These are phyloP conservation scores for Aspergillus unguis DNA, from an alignment of 2,329 filamentous ascomycete genomes.

Conservation along the genomic window DNA sequence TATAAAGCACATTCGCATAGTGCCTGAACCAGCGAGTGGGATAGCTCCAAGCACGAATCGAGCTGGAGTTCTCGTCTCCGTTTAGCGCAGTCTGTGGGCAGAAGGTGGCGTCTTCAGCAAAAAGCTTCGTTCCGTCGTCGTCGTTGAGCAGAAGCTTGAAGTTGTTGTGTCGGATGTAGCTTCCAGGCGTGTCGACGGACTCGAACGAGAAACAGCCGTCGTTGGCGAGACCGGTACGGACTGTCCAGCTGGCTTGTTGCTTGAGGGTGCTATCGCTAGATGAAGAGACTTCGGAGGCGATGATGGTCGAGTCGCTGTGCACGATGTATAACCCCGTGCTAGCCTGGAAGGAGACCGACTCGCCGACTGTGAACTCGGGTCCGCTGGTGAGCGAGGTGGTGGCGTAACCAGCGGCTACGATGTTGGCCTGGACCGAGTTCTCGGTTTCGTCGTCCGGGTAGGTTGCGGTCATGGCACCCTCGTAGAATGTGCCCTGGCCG, in stretches of 20 bases:
- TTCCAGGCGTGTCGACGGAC: conserved; percentile 56
- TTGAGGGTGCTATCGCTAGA: conserved; percentile 51
- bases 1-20: conserved; percentile 47
- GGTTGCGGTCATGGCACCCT: conserved; percentile 62
- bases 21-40: conserved; percentile 60
- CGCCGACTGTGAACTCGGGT: conserved; percentile 47
- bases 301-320: conserved; percentile 50
- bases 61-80: conserved; percentile 44
- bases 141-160: conserved; percentile 51
- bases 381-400: conserved; percentile 48
- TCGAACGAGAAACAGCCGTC: conserved; percentile 61
- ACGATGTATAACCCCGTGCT: conserved; percentile 59
- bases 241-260: conserved; percentile 52
- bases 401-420: conserved; percentile 59
- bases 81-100: conserved; percentile 54
- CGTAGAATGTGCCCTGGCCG: conserved; percentile 63
- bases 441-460: conserved; percentile 61
- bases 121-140: conserved; percentile 55
- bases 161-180: conserved; percentile 56
- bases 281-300: conserved; percentile 55
- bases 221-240: conserved; percentile 55
- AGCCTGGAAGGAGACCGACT: conserved; percentile 52
- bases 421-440: conserved; percentile 57
- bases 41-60: conserved; percentile 58
- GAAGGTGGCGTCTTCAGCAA: conserved; percentile 62